Evolutionary conservation across 2,329 filamentous ascomycete genomes (phyloP).

Genomic region (Huntiella abstrusa): DNA sequence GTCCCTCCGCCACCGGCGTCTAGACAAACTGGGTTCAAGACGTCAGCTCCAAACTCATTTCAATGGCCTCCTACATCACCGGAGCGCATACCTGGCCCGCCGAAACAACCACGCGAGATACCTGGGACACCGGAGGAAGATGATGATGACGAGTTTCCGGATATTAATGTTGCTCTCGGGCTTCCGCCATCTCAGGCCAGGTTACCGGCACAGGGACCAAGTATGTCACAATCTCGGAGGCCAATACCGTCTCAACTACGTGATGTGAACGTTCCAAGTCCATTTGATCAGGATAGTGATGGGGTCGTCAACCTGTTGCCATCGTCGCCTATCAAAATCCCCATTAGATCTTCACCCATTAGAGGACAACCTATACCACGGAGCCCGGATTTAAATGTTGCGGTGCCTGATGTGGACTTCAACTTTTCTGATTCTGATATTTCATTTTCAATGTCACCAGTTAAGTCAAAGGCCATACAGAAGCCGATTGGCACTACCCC

Average conservation of each 20-base stretch:
- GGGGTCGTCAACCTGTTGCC: background rate
- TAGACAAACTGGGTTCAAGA: background rate
- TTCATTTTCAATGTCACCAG: background rate
- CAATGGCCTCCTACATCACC: background rate
- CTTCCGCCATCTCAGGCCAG: slow-evolving; percentile 1
- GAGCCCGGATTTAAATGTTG: background rate
- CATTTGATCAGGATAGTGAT: too few species aligned
- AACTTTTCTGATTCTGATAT: background rate
- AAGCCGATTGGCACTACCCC: too few species aligned
- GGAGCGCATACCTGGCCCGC: background rate
- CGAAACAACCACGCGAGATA: too few species aligned
- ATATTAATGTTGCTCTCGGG: slow-evolving; percentile 4
- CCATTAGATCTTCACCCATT: slow-evolving; percentile 6
- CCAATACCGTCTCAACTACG: too few species aligned
- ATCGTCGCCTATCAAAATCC: background rate
- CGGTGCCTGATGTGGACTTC: background rate
- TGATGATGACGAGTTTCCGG: slow-evolving; percentile 3
- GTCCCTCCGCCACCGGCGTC: background rate
- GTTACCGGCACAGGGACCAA: background rate
- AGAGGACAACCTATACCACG: background rate
- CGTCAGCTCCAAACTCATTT: background rate
- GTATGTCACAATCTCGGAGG: too few species aligned
- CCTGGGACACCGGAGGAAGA: background rate
- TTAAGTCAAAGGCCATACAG: background rate
- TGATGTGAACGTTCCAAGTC: too few species aligned